Evolutionary conservation across 140 eudicot genomes (phyloP).

Genomic region (Stevia rebaudiana): DNA sequence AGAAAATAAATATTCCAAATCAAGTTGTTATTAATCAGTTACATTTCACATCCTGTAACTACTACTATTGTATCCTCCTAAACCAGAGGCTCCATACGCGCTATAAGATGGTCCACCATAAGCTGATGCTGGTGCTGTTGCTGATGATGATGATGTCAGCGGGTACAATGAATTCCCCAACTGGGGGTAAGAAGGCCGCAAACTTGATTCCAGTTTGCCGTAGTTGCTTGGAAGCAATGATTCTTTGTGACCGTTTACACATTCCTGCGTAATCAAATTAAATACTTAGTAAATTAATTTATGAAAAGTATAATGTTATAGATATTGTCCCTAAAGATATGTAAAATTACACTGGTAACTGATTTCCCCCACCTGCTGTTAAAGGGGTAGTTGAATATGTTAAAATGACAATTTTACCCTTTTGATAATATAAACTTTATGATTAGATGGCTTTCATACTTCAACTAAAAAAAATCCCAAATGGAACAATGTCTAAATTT

Average conservation of each 20-base stretch:
- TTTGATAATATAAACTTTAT: background rate
- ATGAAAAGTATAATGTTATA: background rate
- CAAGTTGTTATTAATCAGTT: background rate
- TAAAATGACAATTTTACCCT: background rate
- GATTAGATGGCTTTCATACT: background rate
- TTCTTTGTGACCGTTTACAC: slow-evolving; percentile 56
- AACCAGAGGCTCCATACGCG: slow-evolving; percentile 47
- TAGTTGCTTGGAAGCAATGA: slow-evolving; percentile 42
- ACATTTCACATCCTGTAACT: slow-evolving; percentile 24
- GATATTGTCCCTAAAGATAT: background rate
- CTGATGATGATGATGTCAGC: slow-evolving; percentile 31
- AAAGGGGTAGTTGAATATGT: background rate
- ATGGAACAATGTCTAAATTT: no score
- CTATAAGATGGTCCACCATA: slow-evolving; percentile 48
- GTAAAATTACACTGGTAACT: background rate
- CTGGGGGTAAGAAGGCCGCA: slow-evolving; percentile 69
- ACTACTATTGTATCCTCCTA: slow-evolving; percentile 25
- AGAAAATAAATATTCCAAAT: background rate
- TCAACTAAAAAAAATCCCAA: background rate
- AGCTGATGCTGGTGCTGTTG: slow-evolving; percentile 42
- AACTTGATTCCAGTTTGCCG: slow-evolving; percentile 51
- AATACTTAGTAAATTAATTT: background rate
- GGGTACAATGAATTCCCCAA: slow-evolving; percentile 41
- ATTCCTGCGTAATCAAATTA: slow-evolving; percentile 42
- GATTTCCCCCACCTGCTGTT: background rate